A percentile compares a stretch with the other conserved stretches of the same genome.
These are phyloP conservation scores for Fusarium nodosum DNA, from an alignment of 2,329 filamentous ascomycete genomes.

Conservation along the genomic window DNA sequence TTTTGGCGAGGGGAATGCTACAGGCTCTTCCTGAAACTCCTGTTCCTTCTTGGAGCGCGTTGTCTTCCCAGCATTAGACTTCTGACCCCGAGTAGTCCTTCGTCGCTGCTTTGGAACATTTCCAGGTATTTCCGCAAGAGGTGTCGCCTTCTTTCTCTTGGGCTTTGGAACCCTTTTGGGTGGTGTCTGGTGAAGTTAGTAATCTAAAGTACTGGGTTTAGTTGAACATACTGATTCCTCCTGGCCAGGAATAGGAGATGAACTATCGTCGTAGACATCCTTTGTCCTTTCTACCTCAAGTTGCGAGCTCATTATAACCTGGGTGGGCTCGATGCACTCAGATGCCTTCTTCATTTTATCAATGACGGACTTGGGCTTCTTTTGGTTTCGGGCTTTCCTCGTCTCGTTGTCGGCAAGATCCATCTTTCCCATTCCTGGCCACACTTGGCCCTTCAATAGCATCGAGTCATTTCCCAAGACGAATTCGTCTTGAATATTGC, in stretches of 20 bases:
- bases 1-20: slow-evolving; percentile 28
- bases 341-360: slow-evolving; percentile 75
- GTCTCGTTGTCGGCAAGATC: slow-evolving; percentile 81
- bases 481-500: slow-evolving; percentile 50
- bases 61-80: slow-evolving; percentile 37
- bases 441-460: slow-evolving; percentile 77
- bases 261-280: slow-evolving; percentile 72
- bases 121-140: slow-evolving; percentile 54
- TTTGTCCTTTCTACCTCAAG: slow-evolving; percentile 65
- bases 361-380: slow-evolving; percentile 80
- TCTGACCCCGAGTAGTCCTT: slow-evolving; percentile 36
- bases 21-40: slow-evolving; percentile 29
- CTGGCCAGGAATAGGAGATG: slow-evolving; percentile 61
- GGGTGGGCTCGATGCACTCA: slow-evolving; percentile 71
- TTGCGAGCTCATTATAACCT: slow-evolving; percentile 72
- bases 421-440: slow-evolving; percentile 85
- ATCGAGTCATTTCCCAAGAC: slow-evolving; percentile 51
- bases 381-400: slow-evolving; percentile 81
- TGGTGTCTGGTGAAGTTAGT: slow-evolving; percentile 45
- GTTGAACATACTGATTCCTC: slow-evolving; percentile 60
- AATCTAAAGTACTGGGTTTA: slow-evolving; percentile 4
- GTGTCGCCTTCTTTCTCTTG: slow-evolving; percentile 52
- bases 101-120: slow-evolving; percentile 53
- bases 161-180: slow-evolving; percentile 51
- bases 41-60: slow-evolving; percentile 35